phyloP scores from a whole-genome alignment of 768 basidiomycete genomes.

The Mrakia frigida region DNA sequence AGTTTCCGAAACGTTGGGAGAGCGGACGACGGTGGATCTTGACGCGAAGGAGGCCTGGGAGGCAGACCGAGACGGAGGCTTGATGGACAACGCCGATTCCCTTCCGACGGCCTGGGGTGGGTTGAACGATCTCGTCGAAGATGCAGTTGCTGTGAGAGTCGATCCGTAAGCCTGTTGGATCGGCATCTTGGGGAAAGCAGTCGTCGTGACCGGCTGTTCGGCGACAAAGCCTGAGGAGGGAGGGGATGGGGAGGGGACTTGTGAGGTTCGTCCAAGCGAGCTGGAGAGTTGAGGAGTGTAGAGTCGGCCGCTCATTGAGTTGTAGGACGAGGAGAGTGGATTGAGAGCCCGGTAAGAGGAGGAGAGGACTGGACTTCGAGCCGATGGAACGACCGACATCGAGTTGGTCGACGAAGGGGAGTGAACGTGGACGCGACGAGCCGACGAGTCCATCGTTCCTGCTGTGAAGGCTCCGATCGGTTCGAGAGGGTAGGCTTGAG shows the following conservation, averaged over 20 bases:
- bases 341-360: conserved; percentile 3
- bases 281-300: conserved; percentile 8
- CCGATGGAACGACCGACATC: background rate
- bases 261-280: conserved; percentile 18
- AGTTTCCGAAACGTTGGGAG: background rate
- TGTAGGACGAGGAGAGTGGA: conserved; percentile 10
- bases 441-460: conserved; percentile 19
- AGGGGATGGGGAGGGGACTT: background rate
- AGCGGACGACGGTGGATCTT: background rate
- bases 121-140: background rate
- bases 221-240: background rate
- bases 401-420: conserved; percentile 1
- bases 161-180: conserved; percentile 2
- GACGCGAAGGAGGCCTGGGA: conserved; percentile 6
- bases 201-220: background rate
- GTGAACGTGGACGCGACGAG: conserved; percentile 10
- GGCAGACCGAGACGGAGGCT: background rate
- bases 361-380: background rate
- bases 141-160: conserved; percentile 2
- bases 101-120: background rate
- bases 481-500: background rate
- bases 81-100: background rate
- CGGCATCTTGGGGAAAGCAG: conserved; percentile 12
- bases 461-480: conserved; percentile 8
- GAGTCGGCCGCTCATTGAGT: background rate